These are phyloP conservation scores for Corymbia maculata DNA, from an alignment of 345 rosid genomes.

Conservation along the genomic window DNA sequence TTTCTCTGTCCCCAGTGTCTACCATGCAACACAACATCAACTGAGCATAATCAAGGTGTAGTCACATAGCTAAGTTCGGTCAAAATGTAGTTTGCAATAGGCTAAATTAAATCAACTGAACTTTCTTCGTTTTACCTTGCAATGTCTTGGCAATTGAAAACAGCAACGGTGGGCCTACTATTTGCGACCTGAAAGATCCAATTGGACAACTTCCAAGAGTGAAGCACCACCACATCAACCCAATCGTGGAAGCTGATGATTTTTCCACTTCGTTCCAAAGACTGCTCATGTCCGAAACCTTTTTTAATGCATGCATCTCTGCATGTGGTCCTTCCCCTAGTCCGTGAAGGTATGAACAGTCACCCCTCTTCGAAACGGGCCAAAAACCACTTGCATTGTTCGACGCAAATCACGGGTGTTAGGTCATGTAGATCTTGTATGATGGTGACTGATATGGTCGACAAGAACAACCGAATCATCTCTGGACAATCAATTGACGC, in stretches of 20 bases:
- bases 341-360: not conserved
- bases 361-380: not conserved
- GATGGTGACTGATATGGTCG: too few species aligned
- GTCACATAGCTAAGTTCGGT: not conserved
- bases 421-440: not conserved
- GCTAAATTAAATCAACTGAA: not conserved
- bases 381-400: not conserved
- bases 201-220: not conserved
- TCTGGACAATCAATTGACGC: not conserved
- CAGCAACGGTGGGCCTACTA: not conserved
- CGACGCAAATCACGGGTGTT: not conserved
- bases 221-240: not conserved
- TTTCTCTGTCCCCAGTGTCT: not conserved
- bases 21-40: not conserved
- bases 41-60: not conserved
- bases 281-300: not conserved
- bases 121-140: not conserved
- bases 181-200: not conserved
- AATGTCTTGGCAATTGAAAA: not conserved
- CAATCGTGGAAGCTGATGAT: not conserved
- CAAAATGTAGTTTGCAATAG: not conserved
- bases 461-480: not conserved
- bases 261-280: not conserved
- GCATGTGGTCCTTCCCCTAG: not conserved
- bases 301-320: not conserved